Evolutionary conservation across 2,329 filamentous ascomycete species (phyloP).

Genomic region (Fusarium humuli): DNA sequence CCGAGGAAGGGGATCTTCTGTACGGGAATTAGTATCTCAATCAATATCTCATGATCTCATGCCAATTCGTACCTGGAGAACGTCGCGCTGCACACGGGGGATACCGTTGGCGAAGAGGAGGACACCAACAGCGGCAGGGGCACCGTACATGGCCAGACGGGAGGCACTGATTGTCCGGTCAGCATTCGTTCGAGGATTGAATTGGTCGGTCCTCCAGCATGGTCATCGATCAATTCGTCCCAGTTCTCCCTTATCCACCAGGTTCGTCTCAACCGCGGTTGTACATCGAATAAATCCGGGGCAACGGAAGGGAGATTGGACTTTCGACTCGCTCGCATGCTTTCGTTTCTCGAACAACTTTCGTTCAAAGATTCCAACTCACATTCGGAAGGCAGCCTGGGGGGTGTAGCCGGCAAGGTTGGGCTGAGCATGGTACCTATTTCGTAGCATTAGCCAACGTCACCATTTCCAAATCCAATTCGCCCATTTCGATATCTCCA

Average conservation of each 20-base stretch:
- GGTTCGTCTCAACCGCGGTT: not conserved
- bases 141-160: slow-evolving; percentile 66
- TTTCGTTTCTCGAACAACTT: slow-evolving; percentile 1
- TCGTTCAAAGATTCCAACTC: slow-evolving; percentile 50
- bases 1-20: slow-evolving; percentile 69
- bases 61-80: slow-evolving; percentile 63
- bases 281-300: slow-evolving; percentile 27
- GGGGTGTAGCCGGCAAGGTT: slow-evolving; percentile 66
- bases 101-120: slow-evolving; percentile 72
- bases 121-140: slow-evolving; percentile 66
- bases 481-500: not conserved
- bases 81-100: slow-evolving; percentile 68
- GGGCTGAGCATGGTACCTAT: slow-evolving; percentile 70
- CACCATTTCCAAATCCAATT: not conserved
- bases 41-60: accelerated
- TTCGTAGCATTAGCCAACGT: slow-evolving; percentile 46
- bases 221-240: not conserved
- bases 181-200: slow-evolving; percentile 13
- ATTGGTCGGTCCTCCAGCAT: not conserved
- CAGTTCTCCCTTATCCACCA: not conserved
- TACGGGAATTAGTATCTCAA: slow-evolving; percentile 39
- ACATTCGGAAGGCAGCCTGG: slow-evolving; percentile 63
- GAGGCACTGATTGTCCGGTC: slow-evolving; percentile 57
- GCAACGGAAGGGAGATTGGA: slow-evolving; percentile 38
- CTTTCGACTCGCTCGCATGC: slow-evolving; percentile 22